Percentiles rank a stretch among this genome's conserved stretches.
Conservation (phyloP, 2,329 filamentous ascomycete species). For the Penicillium sp. region DNA sequence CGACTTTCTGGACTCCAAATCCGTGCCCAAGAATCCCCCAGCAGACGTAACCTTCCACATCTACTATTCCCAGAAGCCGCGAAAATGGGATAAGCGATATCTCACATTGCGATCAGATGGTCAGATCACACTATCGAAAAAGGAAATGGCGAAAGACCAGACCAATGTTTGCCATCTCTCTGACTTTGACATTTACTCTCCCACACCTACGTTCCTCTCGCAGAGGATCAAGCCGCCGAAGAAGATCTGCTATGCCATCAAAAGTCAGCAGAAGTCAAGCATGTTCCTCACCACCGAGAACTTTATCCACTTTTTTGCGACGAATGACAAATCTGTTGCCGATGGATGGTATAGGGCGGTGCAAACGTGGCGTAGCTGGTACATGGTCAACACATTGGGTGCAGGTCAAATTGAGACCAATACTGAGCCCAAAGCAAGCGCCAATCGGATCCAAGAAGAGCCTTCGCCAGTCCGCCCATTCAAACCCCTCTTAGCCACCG, state of each 20-base stretch:
- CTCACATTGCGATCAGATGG: constrained; percentile 75
- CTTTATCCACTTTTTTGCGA: constrained; percentile 91
- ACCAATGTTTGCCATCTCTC: constrained; percentile 80
- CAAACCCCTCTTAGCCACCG: constrained; percentile 67
- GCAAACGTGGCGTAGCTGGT: constrained; percentile 90
- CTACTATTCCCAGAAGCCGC: constrained; percentile 78
- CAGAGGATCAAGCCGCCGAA: constrained; percentile 83
- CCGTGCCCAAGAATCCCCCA: constrained; percentile 68
- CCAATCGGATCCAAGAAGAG: constrained; percentile 24
- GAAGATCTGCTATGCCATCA: constrained; percentile 83
- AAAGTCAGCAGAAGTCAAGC: constrained; percentile 86
- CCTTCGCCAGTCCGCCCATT: constrained; percentile 51
- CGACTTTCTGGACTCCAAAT: constrained; percentile 62
- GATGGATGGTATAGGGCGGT: constrained; percentile 72
- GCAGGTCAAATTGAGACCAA: constrained; percentile 51
- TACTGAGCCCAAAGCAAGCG: constrained; percentile 13
- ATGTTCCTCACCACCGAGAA: constrained; percentile 83
- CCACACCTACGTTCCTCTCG: constrained; percentile 69
- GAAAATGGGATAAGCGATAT: constrained; percentile 87
- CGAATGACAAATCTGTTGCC: constrained; percentile 71
- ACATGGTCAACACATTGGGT: constrained; percentile 75
- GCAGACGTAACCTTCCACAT: constrained; percentile 71
- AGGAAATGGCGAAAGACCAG: constrained; percentile 69
- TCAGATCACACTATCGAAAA: constrained; percentile 74
- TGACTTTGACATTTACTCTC: constrained; percentile 89